A percentile compares a stretch with the other conserved stretches of the same genome.
Evolutionary conservation across 208 protist species (phyloP).

Genomic region (Leishmania amazonensis): DNA sequence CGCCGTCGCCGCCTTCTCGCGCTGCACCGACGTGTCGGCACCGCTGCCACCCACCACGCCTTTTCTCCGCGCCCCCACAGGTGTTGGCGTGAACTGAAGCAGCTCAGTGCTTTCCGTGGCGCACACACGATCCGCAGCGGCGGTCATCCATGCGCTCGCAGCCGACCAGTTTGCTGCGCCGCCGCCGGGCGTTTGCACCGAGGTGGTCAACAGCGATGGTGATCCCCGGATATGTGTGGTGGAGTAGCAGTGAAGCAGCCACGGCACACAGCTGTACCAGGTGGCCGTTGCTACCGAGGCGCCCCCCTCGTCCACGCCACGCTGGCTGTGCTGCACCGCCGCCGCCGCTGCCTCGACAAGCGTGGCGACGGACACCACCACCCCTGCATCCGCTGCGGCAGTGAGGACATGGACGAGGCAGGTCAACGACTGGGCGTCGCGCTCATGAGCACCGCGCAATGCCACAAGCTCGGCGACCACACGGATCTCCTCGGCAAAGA

Average conservation of each 20-base stretch:
- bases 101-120: constrained; percentile 21
- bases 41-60: not conserved
- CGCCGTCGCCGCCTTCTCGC: not conserved
- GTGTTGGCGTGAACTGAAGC: constrained; percentile 6
- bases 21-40: not conserved
- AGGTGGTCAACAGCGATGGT: not conserved
- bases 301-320: not conserved
- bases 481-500: constrained; percentile 16
- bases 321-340: not conserved
- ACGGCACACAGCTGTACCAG: constrained; percentile 33
- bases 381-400: constrained; percentile 7
- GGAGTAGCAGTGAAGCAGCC: constrained; percentile 29
- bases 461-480: constrained; percentile 18
- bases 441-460: constrained; percentile 8
- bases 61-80: not conserved
- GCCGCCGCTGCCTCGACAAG: constrained; percentile 8
- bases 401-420: constrained; percentile 17
- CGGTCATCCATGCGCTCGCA: constrained; percentile 33
- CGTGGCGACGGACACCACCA: not conserved
- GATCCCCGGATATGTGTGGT: not conserved
- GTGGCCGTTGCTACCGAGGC: not conserved
- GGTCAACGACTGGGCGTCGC: constrained; percentile 11
- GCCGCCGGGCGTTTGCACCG: not conserved
- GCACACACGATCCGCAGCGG: constrained; percentile 38
- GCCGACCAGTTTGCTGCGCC: constrained; percentile 8